phyloP scores from a whole-genome alignment of 1,139 yeast species.

The Suhomyces anneliseae region DNA sequence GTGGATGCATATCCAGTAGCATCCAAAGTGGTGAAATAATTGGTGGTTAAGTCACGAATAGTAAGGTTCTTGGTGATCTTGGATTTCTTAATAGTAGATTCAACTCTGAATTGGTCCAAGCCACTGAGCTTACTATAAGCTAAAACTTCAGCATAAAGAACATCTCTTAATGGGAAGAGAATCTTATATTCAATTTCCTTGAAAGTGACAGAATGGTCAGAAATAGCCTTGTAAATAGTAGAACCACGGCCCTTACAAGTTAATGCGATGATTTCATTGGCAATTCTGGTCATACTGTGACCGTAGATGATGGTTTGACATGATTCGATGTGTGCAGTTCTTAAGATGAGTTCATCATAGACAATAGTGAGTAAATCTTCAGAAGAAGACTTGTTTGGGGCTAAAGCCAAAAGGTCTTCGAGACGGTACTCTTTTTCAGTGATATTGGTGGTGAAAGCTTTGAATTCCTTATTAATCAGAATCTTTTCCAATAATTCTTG shows the following conservation, averaged over 20 bases:
- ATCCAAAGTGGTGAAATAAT: constrained; percentile 74
- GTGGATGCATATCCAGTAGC: constrained; percentile 80
- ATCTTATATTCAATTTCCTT: constrained; percentile 38
- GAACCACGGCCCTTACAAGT: constrained; percentile 93
- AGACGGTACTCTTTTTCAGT: constrained; percentile 14
- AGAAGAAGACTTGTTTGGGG: constrained; percentile 55
- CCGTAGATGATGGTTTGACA: constrained; percentile 67
- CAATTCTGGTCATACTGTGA: constrained; percentile 79
- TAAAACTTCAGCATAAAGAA: constrained; percentile 63
- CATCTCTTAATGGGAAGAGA: constrained; percentile 74
- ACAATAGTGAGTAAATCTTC: constrained; percentile 62
- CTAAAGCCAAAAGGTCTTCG: constrained; percentile 28
- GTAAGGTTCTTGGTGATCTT: constrained; percentile 66
- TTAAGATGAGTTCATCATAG: constrained; percentile 46
- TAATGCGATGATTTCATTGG: constrained; percentile 73
- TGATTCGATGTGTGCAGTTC: constrained; percentile 44
- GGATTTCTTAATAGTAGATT: constrained; percentile 29
- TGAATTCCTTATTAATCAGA: constrained; percentile 27
- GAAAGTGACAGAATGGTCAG: constrained; percentile 41
- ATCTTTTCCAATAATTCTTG: constrained; percentile 27
- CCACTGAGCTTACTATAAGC: constrained; percentile 47
- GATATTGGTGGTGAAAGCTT: constrained; percentile 19
- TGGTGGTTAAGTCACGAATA: constrained; percentile 72
- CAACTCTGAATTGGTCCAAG: constrained; percentile 21
- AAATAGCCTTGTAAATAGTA: constrained; percentile 52